Conservation (phyloP, 768 basidiomycete genomes). For the Mycena indigotica region DNA sequence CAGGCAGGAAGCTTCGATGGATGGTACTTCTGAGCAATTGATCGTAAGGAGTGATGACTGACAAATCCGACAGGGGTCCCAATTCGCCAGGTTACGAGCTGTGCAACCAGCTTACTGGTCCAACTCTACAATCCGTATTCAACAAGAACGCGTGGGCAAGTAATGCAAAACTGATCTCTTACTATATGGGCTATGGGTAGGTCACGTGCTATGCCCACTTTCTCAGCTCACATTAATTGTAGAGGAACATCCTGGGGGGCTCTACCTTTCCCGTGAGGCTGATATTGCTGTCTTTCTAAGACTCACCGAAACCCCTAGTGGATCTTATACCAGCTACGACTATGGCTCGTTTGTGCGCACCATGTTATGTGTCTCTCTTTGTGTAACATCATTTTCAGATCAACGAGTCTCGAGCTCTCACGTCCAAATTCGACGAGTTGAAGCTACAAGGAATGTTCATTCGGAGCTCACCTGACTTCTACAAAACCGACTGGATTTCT, state of each 20-base stretch:
- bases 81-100: conserved; percentile 57
- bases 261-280: conserved; percentile 76
- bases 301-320: no score
- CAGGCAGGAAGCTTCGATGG: conserved; percentile 66
- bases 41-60: no score
- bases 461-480: conserved; percentile 75
- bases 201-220: neutral
- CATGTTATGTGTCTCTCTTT: neutral
- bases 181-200: conserved; percentile 80
- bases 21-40: no score
- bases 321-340: conserved; percentile 52
- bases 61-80: no score
- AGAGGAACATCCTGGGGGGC: conserved; percentile 89
- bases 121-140: conserved; percentile 78
- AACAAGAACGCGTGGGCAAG: conserved; percentile 77
- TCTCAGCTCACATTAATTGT: neutral
- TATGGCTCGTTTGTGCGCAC: conserved; percentile 63
- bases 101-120: conserved; percentile 68
- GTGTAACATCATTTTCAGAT: conserved; percentile 42
- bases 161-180: conserved; percentile 80
- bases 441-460: conserved; percentile 80
- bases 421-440: conserved; percentile 72
- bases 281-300: no score
- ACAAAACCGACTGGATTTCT: conserved; percentile 76
- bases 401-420: conserved; percentile 68